phyloP scores from a whole-genome alignment of 1,284 basidiomycete genomes.

The Pseudozyma hubeiensis region DNA sequence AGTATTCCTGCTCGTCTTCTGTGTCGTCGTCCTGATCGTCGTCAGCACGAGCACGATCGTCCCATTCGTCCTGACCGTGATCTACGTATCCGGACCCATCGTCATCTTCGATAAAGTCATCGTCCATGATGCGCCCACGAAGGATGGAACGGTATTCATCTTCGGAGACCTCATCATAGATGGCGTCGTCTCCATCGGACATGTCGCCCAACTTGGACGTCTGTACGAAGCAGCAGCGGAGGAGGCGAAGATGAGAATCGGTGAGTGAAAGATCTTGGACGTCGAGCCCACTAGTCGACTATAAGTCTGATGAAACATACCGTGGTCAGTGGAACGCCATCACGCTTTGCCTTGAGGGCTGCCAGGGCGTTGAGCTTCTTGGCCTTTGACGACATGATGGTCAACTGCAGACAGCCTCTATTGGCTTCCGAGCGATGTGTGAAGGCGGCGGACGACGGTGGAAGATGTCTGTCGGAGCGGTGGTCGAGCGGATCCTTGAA shows the following conservation, averaged over 20 bases:
- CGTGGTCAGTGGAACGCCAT: conserved; percentile 38
- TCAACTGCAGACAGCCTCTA: not conserved
- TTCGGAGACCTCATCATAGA: conserved; percentile 94
- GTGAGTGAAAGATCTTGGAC: not conserved
- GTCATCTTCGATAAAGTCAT: conserved; percentile 93
- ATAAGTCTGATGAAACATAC: conserved; percentile 11
- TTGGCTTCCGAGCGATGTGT: not conserved
- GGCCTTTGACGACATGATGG: conserved; percentile 49
- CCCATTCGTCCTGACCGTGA: conserved; percentile 94
- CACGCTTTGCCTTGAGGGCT: conserved; percentile 64
- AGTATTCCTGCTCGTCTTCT: conserved; percentile 65
- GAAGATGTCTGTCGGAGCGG: too few relatives aligned
- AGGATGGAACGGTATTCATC: conserved; percentile 90
- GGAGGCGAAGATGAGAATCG: not conserved
- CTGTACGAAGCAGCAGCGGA: not conserved
- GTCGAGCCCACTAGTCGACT: not conserved
- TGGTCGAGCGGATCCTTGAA: too few relatives aligned
- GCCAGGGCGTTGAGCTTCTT: conserved; percentile 62
- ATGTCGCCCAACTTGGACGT: conserved; percentile 21
- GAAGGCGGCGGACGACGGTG: not conserved
- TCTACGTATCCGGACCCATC: conserved; percentile 92
- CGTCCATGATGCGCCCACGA: conserved; percentile 82
- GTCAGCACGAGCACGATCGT: conserved; percentile 45
- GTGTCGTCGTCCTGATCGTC: conserved; percentile 71
- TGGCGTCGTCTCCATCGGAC: conserved; percentile 67